Evolutionary conservation across 148 eudicot genomes (phyloP), one percentile per base, ranked within the genome.

Genomic region (Polygonum aviculare): DNA sequence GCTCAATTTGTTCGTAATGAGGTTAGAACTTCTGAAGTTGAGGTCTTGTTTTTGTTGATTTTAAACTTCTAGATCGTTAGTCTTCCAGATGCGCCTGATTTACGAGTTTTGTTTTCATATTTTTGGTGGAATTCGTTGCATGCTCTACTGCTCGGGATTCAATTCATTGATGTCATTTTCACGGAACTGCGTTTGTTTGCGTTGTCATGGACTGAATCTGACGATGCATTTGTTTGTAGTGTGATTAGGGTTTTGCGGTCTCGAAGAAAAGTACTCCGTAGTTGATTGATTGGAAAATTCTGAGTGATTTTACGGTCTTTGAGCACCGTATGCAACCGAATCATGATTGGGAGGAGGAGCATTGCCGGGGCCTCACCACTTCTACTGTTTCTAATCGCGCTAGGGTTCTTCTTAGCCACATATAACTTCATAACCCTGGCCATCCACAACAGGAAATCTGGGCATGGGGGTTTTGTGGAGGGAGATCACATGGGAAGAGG

Each of bases 331-430:
- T 60, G 67, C 35, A 63, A 33, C 38, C 72, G 6, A 45, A 55
- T 79, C 52, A 94, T 90, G 97, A 81, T 85, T 48, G 88, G 81
- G 26, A 87, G 86, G 87, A 90, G 84, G 87, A 88, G 71, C 77
- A 85, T 90, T 86, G 91, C 90, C 60, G 76, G 85, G 65, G 89
- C 83, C 11, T 85, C 96, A 10, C 81, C 93, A 4, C 79, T 89
- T 41, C 70, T 92, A 74, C 73, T 95, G 74, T 74, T 95, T 77
- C 85, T 93, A 55, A 36, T 95, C 78, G 80, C 90, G 45, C 52
- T 93, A 35, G 99, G 97, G 26, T 86, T 86, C 83, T 87, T 84
- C 81, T 73, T 95, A 77, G 97, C 85, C 21, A 89, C 98, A 19
- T 92, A 92, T 77, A 92, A 90, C 83, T 78, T 89, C 83, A 41